Conservation (phyloP, 2,329 filamentous ascomycete genomes). For the Cercospora sojina region DNA sequence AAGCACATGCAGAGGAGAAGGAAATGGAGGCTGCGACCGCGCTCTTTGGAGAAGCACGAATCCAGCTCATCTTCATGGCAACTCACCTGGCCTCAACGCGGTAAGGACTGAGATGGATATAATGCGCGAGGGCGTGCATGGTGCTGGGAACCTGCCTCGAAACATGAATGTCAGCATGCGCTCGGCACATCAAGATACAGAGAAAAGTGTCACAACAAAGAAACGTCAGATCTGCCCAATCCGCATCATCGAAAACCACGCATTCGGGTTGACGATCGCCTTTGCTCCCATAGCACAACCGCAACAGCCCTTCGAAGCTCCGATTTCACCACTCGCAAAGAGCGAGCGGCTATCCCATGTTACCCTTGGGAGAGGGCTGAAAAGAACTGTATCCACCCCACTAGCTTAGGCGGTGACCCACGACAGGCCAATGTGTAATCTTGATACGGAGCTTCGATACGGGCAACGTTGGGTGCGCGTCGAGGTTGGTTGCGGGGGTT, state of each 20-base stretch:
- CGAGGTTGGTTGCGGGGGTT: not conserved
- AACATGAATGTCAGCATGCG: not conserved
- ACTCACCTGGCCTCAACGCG: not conserved
- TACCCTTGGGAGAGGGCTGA: not conserved
- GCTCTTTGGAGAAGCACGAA: not conserved
- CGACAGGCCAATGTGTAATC: not conserved
- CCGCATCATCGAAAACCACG: not conserved
- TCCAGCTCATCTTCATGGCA: too few relatives aligned
- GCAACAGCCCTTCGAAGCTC: not conserved
- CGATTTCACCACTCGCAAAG: not conserved
- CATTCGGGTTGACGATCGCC: not conserved
- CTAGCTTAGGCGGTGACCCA: not conserved
- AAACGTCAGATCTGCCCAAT: not conserved
- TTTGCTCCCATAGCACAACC: not conserved
- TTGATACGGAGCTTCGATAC: not conserved
- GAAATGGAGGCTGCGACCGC: too few relatives aligned
- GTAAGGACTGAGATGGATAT: accelerated
- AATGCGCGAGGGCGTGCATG: too few relatives aligned
- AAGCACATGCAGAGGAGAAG: too few relatives aligned
- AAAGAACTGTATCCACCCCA: not conserved
- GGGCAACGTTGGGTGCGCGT: not conserved
- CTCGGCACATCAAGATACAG: not conserved
- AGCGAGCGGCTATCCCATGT: not conserved
- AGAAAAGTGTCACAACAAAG: not conserved
- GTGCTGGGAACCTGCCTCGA: not conserved